A percentile compares a stretch with the other conserved stretches of the same genome.
These are phyloP conservation scores for Paecilomyces dactylethromorphus DNA, from an alignment of 2,329 filamentous ascomycete species.

Conservation along the genomic window DNA sequence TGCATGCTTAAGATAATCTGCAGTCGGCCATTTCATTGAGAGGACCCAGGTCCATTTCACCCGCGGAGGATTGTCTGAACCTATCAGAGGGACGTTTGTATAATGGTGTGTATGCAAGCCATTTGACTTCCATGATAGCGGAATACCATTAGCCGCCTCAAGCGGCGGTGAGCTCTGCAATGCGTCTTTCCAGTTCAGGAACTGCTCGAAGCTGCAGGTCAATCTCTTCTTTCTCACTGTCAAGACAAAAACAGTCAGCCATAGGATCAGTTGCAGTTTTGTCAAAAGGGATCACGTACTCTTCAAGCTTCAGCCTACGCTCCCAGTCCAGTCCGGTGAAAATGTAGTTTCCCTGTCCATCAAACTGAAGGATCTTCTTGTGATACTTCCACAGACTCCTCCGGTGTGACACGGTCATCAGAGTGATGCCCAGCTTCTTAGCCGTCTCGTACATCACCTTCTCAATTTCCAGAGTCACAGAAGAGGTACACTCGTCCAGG, in stretches of 20 bases:
- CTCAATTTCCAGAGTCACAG: conserved; percentile 91
- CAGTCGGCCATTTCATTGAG: too few relatives aligned
- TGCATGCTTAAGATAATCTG: too few relatives aligned
- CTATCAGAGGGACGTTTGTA: too few relatives aligned
- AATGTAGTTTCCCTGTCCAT: conserved; percentile 84
- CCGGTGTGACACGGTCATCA: conserved; percentile 94
- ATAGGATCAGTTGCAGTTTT: neutral
- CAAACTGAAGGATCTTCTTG: conserved; percentile 88
- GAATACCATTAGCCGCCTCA: conserved; percentile 7
- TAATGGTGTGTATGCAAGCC: neutral
- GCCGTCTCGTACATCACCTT: conserved; percentile 96
- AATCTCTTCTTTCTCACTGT: conserved; percentile 81
- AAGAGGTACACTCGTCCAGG: conserved; percentile 91
- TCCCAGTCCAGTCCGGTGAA: conserved; percentile 90
- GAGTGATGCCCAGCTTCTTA: conserved; percentile 81
- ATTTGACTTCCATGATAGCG: neutral
- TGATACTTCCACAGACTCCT: conserved; percentile 96
- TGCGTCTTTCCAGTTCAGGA: conserved; percentile 77
- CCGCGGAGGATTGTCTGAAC: too few relatives aligned
- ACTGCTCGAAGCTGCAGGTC: conserved; percentile 79
- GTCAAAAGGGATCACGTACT: conserved; percentile 44
- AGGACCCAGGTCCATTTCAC: too few relatives aligned
- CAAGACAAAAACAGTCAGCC: conserved; percentile 7
- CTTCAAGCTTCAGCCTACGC: conserved; percentile 74
- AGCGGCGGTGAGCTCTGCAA: conserved; percentile 64